Evolutionary conservation across 805 yeast genomes (phyloP).

Genomic region (Lipomyces kockii): DNA sequence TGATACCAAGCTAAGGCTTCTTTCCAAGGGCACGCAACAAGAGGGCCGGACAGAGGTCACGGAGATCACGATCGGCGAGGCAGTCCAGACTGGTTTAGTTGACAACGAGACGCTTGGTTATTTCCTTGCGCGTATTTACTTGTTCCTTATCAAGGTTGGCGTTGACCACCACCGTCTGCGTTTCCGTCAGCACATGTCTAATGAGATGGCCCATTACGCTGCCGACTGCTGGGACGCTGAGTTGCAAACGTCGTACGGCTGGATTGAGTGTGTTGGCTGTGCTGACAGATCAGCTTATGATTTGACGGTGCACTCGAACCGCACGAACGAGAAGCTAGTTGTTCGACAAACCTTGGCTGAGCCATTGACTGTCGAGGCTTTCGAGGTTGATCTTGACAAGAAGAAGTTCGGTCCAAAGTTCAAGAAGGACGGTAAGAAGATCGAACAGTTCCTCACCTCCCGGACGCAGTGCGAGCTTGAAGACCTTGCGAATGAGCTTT

Average conservation of each 20-base stretch:
- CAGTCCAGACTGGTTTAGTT: slow-evolving; percentile 83
- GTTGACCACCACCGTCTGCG: slow-evolving; percentile 81
- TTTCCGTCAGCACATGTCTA: slow-evolving; percentile 97
- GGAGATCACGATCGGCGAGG: slow-evolving; percentile 81
- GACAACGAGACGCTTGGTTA: slow-evolving; percentile 98
- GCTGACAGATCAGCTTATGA: slow-evolving; percentile 99
- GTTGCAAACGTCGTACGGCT: slow-evolving; percentile 91
- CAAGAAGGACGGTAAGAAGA: slow-evolving; percentile 94
- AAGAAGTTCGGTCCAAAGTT: slow-evolving; percentile 97
- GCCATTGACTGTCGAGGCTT: slow-evolving; percentile 81
- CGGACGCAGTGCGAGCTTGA: slow-evolving; percentile 87
- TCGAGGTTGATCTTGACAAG: slow-evolving; percentile 86
- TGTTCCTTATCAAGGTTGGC: slow-evolving; percentile 85
- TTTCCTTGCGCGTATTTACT: slow-evolving; percentile 90
- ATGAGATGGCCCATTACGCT: slow-evolving; percentile 99
- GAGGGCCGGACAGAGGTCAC: slow-evolving; percentile 74
- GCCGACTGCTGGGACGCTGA: slow-evolving; percentile 99
- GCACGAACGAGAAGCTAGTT: slow-evolving; percentile 91
- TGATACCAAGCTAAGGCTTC: slow-evolving; percentile 72
- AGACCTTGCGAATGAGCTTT: slow-evolving; percentile 71
- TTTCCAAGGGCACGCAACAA: slow-evolving; percentile 87
- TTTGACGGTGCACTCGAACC: slow-evolving; percentile 90
- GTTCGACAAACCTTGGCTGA: slow-evolving; percentile 88
- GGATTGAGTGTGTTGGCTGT: slow-evolving; percentile 99
- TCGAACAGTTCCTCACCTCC: slow-evolving; percentile 74